A percentile compares a stretch with the other conserved stretches of the same genome.
These are phyloP conservation scores for Quercus gilva DNA, from an alignment of 306 rosid species.

Conservation along the genomic window DNA sequence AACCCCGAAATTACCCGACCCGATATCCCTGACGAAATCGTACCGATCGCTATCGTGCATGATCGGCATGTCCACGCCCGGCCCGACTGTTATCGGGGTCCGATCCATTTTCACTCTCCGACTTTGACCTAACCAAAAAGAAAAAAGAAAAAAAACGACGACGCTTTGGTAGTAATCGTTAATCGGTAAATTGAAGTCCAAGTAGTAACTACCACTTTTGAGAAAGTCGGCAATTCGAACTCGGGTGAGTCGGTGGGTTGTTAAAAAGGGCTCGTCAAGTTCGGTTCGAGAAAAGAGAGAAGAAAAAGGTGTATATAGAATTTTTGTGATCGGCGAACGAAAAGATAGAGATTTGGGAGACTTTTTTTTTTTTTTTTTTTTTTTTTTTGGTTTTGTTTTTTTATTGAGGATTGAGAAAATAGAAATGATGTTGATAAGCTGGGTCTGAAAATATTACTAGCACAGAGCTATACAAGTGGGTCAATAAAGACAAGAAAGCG, in stretches of 20 bases:
- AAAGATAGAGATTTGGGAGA: conserved; percentile 9
- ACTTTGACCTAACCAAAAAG: neutral
- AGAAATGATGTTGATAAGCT: neutral
- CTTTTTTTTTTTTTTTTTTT: neutral
- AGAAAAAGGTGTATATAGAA: neutral
- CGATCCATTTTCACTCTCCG: conserved; percentile 62
- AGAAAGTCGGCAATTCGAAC: neutral
- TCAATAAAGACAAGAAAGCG: conserved; percentile 9
- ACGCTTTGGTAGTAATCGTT: neutral
- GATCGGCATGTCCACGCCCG: conserved; percentile 81
- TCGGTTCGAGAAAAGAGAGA: neutral
- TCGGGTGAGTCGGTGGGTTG: neutral
- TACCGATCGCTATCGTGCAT: conserved; percentile 92
- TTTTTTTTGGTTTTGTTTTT: too few species aligned
- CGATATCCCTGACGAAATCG: conserved; percentile 80
- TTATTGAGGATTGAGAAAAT: neutral
- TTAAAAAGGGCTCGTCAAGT: neutral
- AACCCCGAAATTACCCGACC: conserved; percentile 88
- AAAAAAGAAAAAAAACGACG: conserved; percentile 4
- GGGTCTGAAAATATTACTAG: neutral
- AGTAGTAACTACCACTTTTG: neutral
- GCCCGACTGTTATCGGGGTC: conserved; percentile 60
- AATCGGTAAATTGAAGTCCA: neutral
- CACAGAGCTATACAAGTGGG: neutral
- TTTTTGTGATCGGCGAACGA: neutral